These are phyloP conservation scores for Daldinia concentrica DNA, from an alignment of 495 filamentous ascomycete species.

Conservation along the genomic window DNA sequence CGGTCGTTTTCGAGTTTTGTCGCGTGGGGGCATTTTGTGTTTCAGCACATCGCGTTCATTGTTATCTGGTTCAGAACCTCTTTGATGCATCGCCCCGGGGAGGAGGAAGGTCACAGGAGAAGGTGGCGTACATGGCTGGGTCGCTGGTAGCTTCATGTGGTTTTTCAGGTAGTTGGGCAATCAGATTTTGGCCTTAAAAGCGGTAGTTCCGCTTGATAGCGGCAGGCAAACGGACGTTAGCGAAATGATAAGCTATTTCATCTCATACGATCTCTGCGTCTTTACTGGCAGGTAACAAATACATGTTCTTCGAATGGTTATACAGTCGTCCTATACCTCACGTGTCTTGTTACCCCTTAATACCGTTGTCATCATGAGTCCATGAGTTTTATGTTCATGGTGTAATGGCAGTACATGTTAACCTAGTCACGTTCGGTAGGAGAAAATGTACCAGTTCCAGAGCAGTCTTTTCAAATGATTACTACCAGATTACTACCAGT, in stretches of 20 bases:
- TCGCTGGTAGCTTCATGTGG: constrained; percentile 2
- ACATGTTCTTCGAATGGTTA: not conserved
- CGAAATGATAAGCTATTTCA: not conserved
- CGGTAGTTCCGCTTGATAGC: not conserved
- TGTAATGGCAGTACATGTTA: not conserved
- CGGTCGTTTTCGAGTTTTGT: not conserved
- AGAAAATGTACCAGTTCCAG: not conserved
- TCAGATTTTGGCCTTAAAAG: not conserved
- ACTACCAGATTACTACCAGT: not conserved
- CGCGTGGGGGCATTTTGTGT: constrained; percentile 9
- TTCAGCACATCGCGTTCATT: constrained; percentile 29
- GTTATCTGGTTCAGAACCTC: constrained; percentile 7
- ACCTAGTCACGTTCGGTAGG: not conserved
- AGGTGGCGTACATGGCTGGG: constrained; percentile 31
- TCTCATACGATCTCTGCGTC: not conserved
- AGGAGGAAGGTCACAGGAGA: constrained; percentile 24
- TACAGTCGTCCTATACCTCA: not conserved
- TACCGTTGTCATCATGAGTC: not conserved
- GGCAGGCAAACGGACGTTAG: not conserved
- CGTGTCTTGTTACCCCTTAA: not conserved
- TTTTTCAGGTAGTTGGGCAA: constrained; percentile 22
- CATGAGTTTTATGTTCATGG: not conserved
- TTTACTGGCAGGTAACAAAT: constrained; percentile 1
- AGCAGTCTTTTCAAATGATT: not conserved
- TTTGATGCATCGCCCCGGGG: constrained; percentile 15